phyloP scores from a whole-genome alignment of 176 grass and related monocot genomes.

The Avena atlantica region DNA sequence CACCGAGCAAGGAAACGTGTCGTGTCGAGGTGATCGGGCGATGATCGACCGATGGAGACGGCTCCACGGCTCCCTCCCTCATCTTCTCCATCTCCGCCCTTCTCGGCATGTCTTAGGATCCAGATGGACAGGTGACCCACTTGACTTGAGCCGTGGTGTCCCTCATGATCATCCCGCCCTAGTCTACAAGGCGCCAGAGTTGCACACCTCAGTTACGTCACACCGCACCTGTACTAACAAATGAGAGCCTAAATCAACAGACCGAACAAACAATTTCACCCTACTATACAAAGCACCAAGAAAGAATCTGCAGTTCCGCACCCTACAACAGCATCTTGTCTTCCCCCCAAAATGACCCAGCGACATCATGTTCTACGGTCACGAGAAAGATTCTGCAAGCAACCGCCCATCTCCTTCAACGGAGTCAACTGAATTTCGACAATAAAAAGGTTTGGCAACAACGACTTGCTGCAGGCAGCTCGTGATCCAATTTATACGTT shows the following conservation, averaged over 20 bases:
- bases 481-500: neutral
- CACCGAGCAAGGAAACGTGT: neutral
- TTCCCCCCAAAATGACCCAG: neutral
- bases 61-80: neutral
- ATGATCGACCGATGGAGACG: too few relatives aligned
- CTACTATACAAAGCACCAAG: constrained; percentile 4
- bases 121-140: too few relatives aligned
- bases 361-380: neutral
- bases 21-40: neutral
- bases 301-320: neutral
- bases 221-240: too few relatives aligned
- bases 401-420: neutral
- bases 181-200: too few relatives aligned
- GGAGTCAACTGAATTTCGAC: constrained; percentile 10
- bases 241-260: too few relatives aligned
- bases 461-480: neutral
- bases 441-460: neutral
- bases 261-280: too few relatives aligned
- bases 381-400: constrained; percentile 7
- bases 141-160: too few relatives aligned
- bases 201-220: too few relatives aligned
- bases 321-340: neutral
- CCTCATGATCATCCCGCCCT: too few relatives aligned
- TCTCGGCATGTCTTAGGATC: neutral
- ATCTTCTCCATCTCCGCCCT: neutral